These are phyloP conservation scores for Amylocarpus encephaloides DNA, from an alignment of 2,329 filamentous ascomycete genomes.

Conservation along the genomic window DNA sequence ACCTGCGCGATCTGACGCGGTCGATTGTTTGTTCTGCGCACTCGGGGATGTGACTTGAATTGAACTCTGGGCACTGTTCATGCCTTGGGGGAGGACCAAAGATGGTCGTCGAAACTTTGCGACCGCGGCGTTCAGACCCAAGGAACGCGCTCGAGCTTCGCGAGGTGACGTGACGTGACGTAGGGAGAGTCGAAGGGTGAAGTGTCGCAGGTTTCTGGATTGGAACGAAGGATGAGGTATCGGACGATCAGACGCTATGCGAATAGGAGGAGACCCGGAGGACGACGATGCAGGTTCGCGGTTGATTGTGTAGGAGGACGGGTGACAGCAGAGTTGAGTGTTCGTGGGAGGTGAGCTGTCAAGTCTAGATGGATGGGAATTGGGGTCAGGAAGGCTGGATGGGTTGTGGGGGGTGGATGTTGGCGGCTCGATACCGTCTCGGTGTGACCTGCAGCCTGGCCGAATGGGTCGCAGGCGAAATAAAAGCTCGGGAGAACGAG, in stretches of 20 bases:
- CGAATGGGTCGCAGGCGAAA: background rate
- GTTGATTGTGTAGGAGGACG: background rate
- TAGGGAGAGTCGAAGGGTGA: background rate
- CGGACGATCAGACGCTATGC: conserved; percentile 6
- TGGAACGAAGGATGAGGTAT: background rate
- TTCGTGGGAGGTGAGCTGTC: conserved; percentile 23
- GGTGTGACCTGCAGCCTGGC: conserved; percentile 18
- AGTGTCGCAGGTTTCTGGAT: conserved; percentile 4
- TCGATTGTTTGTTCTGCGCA: conserved; percentile 13
- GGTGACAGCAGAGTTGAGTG: background rate
- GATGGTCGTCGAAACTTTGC: background rate
- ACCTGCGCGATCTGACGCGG: conserved; percentile 21
- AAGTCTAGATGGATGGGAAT: conserved; percentile 8
- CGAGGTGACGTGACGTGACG: conserved; percentile 10
- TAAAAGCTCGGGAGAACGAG: background rate
- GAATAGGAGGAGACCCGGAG: conserved; percentile 1
- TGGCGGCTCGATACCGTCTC: background rate
- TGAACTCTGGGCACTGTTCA: conserved; percentile 20
- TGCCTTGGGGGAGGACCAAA: conserved; percentile 23
- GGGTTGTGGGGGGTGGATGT: no score
- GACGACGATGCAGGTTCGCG: background rate
- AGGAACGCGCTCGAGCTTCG: conserved; percentile 14
- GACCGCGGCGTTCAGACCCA: conserved; percentile 8
- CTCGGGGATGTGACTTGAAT: conserved; percentile 17
- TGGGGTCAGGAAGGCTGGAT: conserved; percentile 15